Conservation (phyloP, 768 basidiomycete species). For the Thelephora aurantiotincta region DNA sequence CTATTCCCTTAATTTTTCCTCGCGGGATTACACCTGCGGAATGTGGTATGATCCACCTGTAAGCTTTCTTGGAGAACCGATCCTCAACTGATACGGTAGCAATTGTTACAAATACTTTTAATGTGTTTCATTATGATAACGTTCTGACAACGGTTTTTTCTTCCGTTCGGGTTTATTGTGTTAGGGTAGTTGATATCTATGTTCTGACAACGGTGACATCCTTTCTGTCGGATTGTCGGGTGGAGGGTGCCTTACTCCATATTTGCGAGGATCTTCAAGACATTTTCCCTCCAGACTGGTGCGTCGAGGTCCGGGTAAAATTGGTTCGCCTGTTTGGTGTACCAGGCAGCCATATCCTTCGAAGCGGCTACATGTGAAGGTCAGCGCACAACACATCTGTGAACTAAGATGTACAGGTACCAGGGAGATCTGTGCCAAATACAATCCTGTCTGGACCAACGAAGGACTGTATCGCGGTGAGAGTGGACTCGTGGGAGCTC, state of each 20-base stretch:
- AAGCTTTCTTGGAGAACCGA: too few relatives aligned
- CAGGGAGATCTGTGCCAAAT: constrained; percentile 70
- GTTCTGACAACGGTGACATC: too few relatives aligned
- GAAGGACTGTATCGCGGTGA: constrained; percentile 37
- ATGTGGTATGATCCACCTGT: too few relatives aligned
- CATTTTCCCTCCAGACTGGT: constrained; percentile 39
- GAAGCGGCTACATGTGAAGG: constrained; percentile 34
- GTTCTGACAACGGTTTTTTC: too few relatives aligned
- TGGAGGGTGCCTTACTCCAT: background rate
- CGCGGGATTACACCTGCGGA: too few relatives aligned
- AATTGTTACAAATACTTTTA: too few relatives aligned
- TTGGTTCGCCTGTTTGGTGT: constrained; percentile 34
- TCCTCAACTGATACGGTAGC: too few relatives aligned
- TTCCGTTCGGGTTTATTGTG: too few relatives aligned
- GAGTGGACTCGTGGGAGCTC: constrained; percentile 37
- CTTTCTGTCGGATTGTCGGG: too few relatives aligned
- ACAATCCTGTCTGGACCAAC: constrained; percentile 36
- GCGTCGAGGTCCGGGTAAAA: constrained; percentile 28
- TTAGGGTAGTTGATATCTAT: too few relatives aligned
- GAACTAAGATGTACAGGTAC: constrained; percentile 21
- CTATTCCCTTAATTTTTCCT: too few relatives aligned
- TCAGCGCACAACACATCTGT: background rate
- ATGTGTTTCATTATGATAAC: too few relatives aligned
- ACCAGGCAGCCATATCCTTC: constrained; percentile 44
- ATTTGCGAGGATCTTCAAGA: constrained; percentile 16